Evolutionary conservation across 305 asterid species (phyloP), one percentile per base, ranked within the genome.

Genomic region (Salvia sclarea): DNA sequence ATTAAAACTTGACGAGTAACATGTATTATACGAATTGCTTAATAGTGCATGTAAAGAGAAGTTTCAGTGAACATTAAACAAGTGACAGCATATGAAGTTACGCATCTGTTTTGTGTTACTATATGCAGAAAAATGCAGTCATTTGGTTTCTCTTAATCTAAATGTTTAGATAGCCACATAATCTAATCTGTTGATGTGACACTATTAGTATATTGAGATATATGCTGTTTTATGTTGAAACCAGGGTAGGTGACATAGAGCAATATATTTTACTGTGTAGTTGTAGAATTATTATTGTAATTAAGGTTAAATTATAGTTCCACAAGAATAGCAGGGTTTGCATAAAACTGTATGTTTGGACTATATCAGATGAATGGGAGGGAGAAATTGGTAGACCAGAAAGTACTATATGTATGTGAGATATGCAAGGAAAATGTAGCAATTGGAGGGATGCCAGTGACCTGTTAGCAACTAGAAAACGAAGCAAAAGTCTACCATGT

Each of bases 121-220:
- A 49, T 35, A 12, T 50, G 16, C 30, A 40, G 54, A 50, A 40
- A 44, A 50, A 30, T 49, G 47, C 33, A 24, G 44, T 14, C 20
- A 11, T 38, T 55, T 56, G 18, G 40, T 56, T 18, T n/a, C 22
- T 44, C 24, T 28, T 28, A 52, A 24, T 62, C 64, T 50, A 8
- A 33, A 43, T 21, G 35, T 20, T 53, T 61, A 20, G 61, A 45
- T 45, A 38, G 62, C 16, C 72, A 57, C 38, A 68, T 14, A 47
- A 44, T 33, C n/a, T n/a, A n/a, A n/a, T n/a, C n/a, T n/a, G n/a
- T 22, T 17, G 14, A 13, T 31, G 16, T 54, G 45, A 16, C 45
- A 33, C 17, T 57, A 16, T 16, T 31, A 35, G 10, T 57, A 16
- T 24, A 33, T 6, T 33, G 16, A 56, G 14, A 30, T 56, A 30